Evolutionary conservation across 306 rosid species (phyloP).

Genomic region (Sindora glabra): DNA sequence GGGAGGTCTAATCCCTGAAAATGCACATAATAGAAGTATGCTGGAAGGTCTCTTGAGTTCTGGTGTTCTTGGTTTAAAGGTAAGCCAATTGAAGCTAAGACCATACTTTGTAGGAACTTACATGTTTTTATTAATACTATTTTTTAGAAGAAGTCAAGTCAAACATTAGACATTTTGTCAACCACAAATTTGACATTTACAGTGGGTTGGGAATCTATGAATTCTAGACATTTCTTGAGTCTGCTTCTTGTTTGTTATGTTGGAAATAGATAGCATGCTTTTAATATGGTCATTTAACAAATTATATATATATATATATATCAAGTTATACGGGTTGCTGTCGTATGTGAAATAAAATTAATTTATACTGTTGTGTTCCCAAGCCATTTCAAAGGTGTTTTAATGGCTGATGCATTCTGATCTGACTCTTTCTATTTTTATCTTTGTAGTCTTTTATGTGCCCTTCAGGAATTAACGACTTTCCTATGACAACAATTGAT

Average conservation of each 20-base stretch:
- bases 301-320: no score
- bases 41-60: constrained; percentile 76
- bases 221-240: constrained; percentile 3
- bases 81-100: no score
- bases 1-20: constrained; percentile 97
- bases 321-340: background rate
- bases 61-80: constrained; percentile 94
- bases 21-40: constrained; percentile 66
- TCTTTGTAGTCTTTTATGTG: constrained; percentile 86
- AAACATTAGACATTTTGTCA: background rate
- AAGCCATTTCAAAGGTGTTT: background rate
- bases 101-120: no score
- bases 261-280: background rate
- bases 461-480: constrained; percentile 92
- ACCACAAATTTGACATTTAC: background rate
- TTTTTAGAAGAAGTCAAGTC: background rate
- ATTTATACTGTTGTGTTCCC: no score
- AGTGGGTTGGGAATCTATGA: background rate
- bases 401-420: background rate
- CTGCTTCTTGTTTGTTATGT: constrained; percentile 1
- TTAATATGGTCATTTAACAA: background rate
- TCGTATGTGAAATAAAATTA: no score
- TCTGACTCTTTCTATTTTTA: constrained; percentile 8
- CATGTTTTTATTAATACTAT: background rate
- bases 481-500: constrained; percentile 75